Evolutionary conservation across 1,284 basidiomycete species (phyloP).

Genomic region (Austroboletus niveus): DNA sequence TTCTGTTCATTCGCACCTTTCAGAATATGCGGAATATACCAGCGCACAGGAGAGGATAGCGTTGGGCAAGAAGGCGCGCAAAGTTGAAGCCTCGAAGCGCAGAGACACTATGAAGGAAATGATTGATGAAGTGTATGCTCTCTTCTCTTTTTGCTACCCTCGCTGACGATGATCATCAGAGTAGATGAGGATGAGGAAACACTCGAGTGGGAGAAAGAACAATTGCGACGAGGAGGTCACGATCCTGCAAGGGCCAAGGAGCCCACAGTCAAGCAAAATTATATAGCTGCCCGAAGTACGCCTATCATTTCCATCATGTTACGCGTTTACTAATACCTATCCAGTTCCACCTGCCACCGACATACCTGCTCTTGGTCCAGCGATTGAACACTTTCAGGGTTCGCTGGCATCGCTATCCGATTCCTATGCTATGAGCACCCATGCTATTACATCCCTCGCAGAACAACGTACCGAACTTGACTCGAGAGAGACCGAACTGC

Average conservation of each 20-base stretch:
- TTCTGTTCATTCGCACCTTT: conserved; percentile 8
- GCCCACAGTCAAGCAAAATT: conserved; percentile 48
- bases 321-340: conserved; percentile 14
- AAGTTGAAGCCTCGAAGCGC: conserved; percentile 68
- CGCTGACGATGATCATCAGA: conserved; percentile 38
- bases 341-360: conserved; percentile 61
- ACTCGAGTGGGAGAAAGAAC: conserved; percentile 87
- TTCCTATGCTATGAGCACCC: conserved; percentile 68
- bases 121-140: conserved; percentile 80
- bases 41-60: conserved; percentile 85
- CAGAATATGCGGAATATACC: conserved; percentile 89
- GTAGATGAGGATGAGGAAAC: conserved; percentile 89
- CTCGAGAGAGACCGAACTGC: conserved; percentile 74
- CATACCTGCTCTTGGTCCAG: conserved; percentile 56
- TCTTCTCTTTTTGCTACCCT: conserved; percentile 1
- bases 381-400: conserved; percentile 56
- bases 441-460: conserved; percentile 58
- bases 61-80: conserved; percentile 82
- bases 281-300: conserved; percentile 78
- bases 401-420: conserved; percentile 67
- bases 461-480: conserved; percentile 74
- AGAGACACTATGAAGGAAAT: conserved; percentile 81
- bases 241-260: conserved; percentile 34
- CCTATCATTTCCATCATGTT: conserved; percentile 6
- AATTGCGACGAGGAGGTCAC: conserved; percentile 73